Percentiles rank a stretch among this genome's conserved stretches.
Evolutionary conservation across 1,284 basidiomycete species (phyloP).

Genomic region (Fomes fomentarius): DNA sequence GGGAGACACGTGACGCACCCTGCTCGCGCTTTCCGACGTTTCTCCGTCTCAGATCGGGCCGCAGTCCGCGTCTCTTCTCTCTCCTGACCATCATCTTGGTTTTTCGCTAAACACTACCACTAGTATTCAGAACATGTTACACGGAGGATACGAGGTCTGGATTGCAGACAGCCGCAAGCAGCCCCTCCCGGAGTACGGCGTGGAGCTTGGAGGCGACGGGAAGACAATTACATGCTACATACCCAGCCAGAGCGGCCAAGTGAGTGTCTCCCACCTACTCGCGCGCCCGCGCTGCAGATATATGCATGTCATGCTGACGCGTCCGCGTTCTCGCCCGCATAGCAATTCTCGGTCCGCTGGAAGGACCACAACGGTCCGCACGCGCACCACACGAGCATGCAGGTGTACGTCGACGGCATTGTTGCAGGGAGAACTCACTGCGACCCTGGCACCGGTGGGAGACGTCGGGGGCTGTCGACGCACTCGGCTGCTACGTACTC

Average conservation of each 20-base stretch:
- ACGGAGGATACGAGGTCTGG: conserved; percentile 11
- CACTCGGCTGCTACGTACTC: neutral
- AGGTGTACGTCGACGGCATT: conserved; percentile 6
- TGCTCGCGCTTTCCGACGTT: too few species aligned
- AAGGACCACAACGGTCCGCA: conserved; percentile 12
- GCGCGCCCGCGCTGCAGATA: too few species aligned
- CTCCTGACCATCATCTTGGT: too few species aligned
- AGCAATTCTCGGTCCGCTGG: conserved; percentile 15
- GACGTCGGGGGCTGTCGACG: conserved; percentile 6
- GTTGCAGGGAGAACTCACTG: conserved; percentile 1
- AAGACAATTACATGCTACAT: conserved; percentile 16
- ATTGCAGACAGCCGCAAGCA: conserved; percentile 4
- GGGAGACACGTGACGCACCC: too few species aligned
- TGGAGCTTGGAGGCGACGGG: conserved; percentile 9
- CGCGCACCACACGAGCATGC: conserved; percentile 7
- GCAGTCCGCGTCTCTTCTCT: too few species aligned
- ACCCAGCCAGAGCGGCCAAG: conserved; percentile 21
- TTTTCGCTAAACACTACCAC: too few species aligned
- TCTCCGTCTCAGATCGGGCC: too few species aligned
- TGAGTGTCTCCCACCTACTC: too few species aligned
- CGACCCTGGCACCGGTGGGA: neutral
- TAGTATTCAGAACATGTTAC: conserved; percentile 1
- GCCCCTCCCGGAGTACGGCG: conserved; percentile 15
- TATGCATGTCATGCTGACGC: too few species aligned
- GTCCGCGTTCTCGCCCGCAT: too few species aligned